These are phyloP conservation scores for Claviceps pusilla DNA, from an alignment of 2,329 filamentous ascomycete genomes.

Conservation along the genomic window DNA sequence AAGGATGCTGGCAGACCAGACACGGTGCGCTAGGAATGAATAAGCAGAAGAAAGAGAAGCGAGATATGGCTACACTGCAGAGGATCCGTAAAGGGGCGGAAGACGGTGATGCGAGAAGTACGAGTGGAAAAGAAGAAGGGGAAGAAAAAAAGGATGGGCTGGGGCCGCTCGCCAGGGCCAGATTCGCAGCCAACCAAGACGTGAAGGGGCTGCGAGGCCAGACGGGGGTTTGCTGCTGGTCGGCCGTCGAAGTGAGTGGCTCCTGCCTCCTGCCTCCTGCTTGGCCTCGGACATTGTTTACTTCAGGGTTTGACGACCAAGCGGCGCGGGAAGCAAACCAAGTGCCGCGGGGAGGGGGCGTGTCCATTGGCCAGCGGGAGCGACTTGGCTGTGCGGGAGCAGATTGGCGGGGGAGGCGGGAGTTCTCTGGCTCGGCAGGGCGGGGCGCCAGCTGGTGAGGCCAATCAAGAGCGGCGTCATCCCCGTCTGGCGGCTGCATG, in stretches of 20 bases:
- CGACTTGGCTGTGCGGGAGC: neutral
- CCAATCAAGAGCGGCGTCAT: no score
- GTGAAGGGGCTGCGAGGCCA: neutral
- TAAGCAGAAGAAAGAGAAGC: neutral
- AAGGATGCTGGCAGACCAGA: conserved; percentile 1
- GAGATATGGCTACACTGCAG: conserved; percentile 1
- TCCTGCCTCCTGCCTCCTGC: no score
- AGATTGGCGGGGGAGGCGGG: no score
- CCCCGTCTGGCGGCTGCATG: no score
- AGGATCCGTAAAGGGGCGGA: neutral
- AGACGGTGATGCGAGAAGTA: neutral
- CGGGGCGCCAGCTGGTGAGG: no score
- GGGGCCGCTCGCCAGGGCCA: neutral
- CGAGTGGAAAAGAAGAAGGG: neutral
- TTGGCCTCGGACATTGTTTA: neutral
- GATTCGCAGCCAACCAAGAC: neutral
- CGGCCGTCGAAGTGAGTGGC: neutral
- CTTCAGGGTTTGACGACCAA: neutral
- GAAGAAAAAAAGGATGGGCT: neutral
- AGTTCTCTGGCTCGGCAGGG: no score
- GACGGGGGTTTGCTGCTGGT: no score
- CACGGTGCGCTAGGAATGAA: neutral
- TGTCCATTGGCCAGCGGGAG: neutral
- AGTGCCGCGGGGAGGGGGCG: no score
- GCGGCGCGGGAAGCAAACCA: no score